Conservation (phyloP, 2,329 filamentous ascomycete genomes). For the Intubia oerlemansii region DNA sequence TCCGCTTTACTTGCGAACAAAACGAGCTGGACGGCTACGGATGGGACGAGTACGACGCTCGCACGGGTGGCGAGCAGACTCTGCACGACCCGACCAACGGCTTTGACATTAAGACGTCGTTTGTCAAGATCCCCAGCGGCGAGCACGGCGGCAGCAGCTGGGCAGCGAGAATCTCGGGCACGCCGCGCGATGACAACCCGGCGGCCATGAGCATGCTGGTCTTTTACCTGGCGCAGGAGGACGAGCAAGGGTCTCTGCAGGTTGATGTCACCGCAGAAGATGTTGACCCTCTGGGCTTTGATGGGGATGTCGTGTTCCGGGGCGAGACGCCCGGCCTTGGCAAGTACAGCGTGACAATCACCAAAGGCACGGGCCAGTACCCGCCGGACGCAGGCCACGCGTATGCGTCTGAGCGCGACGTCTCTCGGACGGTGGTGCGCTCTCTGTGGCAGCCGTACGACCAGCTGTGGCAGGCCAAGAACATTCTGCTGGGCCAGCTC, state of each 20-base stretch:
- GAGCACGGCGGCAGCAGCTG: conserved; percentile 75
- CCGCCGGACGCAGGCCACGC: conserved; percentile 46
- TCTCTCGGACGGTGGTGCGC: conserved; percentile 56
- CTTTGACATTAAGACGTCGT: conserved; percentile 79
- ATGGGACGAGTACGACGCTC: conserved; percentile 91
- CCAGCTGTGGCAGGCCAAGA: conserved; percentile 67
- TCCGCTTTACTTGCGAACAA: conserved; percentile 91
- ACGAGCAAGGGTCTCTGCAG: conserved; percentile 36
- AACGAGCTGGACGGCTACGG: conserved; percentile 90
- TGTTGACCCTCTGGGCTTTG: conserved; percentile 27
- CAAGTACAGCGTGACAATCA: conserved; percentile 59
- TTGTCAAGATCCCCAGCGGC: conserved; percentile 81
- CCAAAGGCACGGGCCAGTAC: conserved; percentile 43
- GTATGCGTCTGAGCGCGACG: conserved; percentile 43
- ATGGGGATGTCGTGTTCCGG: conserved; percentile 42
- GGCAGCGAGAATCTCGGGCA: conserved; percentile 73
- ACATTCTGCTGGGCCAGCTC: conserved; percentile 29
- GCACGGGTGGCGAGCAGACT: conserved; percentile 68
- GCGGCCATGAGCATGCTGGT: conserved; percentile 34
- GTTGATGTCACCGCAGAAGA: conserved; percentile 35
- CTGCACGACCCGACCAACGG: conserved; percentile 80
- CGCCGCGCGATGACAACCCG: conserved; percentile 28
- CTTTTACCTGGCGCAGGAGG: conserved; percentile 70
- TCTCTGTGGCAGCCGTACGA: conserved; percentile 47
- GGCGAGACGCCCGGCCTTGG: conserved; percentile 56